Evolutionary conservation across 2,329 filamentous ascomycete genomes (phyloP).

Genomic region (Claviceps pazoutovae): DNA sequence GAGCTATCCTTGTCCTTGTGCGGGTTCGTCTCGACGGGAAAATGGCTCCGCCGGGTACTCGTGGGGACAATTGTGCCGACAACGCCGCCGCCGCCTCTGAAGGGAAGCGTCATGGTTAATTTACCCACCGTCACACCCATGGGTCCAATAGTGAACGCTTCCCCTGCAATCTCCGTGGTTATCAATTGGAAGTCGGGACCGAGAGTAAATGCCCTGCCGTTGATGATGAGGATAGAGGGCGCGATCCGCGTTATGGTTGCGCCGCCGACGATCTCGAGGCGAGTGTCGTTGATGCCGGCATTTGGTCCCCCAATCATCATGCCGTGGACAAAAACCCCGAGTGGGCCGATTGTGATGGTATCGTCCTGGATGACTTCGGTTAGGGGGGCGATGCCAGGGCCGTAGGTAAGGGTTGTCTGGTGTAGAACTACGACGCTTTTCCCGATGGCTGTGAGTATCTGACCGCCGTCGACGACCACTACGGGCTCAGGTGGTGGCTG

Average conservation of each 20-base stretch:
- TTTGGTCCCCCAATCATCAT: slow-evolving; percentile 28
- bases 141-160: slow-evolving; percentile 37
- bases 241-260: slow-evolving; percentile 37
- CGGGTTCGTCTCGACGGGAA: slow-evolving; percentile 16
- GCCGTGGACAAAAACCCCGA: slow-evolving; percentile 26
- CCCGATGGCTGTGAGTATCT: slow-evolving; percentile 31
- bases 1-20: slow-evolving; percentile 11
- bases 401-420: slow-evolving; percentile 32
- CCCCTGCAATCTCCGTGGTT: slow-evolving; percentile 32
- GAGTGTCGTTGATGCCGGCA: slow-evolving; percentile 22
- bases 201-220: slow-evolving; percentile 35
- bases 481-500: slow-evolving; percentile 23
- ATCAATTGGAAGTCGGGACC: slow-evolving; percentile 28
- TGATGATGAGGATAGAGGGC: slow-evolving; percentile 34
- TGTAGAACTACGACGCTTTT: slow-evolving; percentile 25
- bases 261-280: slow-evolving; percentile 35
- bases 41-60: slow-evolving; percentile 10
- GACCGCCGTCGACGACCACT: slow-evolving; percentile 33
- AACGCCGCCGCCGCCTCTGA: slow-evolving; percentile 28
- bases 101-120: slow-evolving; percentile 30
- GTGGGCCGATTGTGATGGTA: slow-evolving; percentile 35
- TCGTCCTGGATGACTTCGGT: slow-evolving; percentile 34
- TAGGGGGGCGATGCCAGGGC: slow-evolving; percentile 17
- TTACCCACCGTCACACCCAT: slow-evolving; percentile 32
- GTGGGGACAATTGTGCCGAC: slow-evolving; percentile 26